Conservation (phyloP, 768 basidiomycete genomes). For the Rubroboletus satanas region DNA sequence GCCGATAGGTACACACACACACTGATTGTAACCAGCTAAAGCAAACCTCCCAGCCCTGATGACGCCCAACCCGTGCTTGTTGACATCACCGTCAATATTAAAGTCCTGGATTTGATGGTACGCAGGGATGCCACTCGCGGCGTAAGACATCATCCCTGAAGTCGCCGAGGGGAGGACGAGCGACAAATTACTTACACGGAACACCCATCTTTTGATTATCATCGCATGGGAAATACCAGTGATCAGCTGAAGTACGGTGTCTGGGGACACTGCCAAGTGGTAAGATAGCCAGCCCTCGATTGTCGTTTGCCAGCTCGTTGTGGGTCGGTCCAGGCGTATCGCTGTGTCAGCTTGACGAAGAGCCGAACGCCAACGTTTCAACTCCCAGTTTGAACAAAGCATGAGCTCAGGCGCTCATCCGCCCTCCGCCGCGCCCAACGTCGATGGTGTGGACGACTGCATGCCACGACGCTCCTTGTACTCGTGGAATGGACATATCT, state of each 20-base stretch:
- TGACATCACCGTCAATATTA: background rate
- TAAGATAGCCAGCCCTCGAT: background rate
- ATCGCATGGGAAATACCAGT: background rate
- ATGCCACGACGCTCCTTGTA: background rate
- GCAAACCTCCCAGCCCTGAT: background rate
- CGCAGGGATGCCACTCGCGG: background rate
- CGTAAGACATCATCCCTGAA: background rate
- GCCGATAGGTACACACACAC: background rate
- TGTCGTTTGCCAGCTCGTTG: background rate
- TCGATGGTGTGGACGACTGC: background rate
- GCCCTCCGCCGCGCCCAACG: background rate
- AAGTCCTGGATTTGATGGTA: no score
- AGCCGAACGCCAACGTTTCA: background rate
- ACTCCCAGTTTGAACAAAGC: background rate
- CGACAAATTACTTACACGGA: background rate
- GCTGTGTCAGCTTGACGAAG: background rate
- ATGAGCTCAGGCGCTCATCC: background rate
- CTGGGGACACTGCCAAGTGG: background rate
- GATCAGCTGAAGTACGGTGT: conserved; percentile 6
- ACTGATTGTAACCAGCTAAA: background rate
- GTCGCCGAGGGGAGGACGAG: background rate
- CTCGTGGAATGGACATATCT: background rate
- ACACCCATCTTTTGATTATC: background rate
- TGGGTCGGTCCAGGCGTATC: background rate
- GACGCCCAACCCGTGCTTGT: background rate